These are phyloP conservation scores for Giardia duodenalis DNA, from an alignment of 208 protist genomes.

Conservation along the genomic window DNA sequence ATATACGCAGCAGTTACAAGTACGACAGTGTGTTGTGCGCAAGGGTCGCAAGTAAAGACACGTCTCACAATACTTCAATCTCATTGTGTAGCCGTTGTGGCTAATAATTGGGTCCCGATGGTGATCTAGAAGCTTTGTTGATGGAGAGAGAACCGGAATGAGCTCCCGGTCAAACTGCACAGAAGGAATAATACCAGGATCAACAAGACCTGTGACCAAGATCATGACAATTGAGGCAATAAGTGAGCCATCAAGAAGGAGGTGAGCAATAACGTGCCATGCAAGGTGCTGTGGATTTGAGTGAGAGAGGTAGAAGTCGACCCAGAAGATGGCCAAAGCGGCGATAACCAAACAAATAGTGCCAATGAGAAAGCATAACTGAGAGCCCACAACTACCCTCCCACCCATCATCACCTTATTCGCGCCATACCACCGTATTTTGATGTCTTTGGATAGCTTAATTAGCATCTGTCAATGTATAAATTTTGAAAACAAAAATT, in stretches of 20 bases:
- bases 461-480: not conserved
- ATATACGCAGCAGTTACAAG: not conserved
- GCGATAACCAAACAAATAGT: not conserved
- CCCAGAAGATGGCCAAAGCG: not conserved
- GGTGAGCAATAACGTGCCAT: not conserved
- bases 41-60: not conserved
- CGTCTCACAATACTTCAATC: not conserved
- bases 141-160: not conserved
- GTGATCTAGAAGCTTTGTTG: not conserved
- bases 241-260: not conserved
- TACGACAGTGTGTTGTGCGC: not conserved
- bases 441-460: not conserved
- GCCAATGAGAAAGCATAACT: not conserved
- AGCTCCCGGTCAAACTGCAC: not conserved
- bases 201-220: not conserved
- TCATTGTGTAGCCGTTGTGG: not conserved
- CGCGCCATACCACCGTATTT: not conserved
- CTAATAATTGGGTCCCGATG: not conserved
- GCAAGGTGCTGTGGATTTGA: not conserved
- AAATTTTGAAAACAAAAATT: too few species aligned
- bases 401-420: not conserved
- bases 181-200: not conserved
- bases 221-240: not conserved
- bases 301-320: not conserved
- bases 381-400: not conserved